Evolutionary conservation across 129 eudicot genomes (phyloP), one percentile per base, ranked within the genome.

Genomic region (Apium graveolens): DNA sequence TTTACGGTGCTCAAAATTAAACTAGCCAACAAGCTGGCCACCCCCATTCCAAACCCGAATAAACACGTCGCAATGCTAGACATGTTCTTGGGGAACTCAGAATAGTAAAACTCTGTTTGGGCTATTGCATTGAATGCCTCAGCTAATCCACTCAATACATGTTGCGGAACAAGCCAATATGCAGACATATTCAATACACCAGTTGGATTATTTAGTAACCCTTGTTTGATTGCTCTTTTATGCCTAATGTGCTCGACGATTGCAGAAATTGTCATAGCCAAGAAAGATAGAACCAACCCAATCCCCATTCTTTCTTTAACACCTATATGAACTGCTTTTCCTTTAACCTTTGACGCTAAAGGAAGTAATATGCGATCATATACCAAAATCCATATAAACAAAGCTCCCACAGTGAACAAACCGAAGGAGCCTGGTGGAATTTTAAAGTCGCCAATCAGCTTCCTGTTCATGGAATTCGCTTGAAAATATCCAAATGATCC

Each of bases 71-170:
- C 98, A 18, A 94, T 82, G 66, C 98, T 94, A 21, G 93, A 86
- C 98, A 94, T 94, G 81, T 91, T 91, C 81, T 84, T 89, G 0
- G 98, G 98, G 80, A 94, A 83, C 78, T 91, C 98, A 2, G 93
- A 74, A 81, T 89, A 94, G 73, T 84, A 94, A 72, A 91, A 94
- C 84, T 94, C 97, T 0, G 78, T 89, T 44, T 89, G 96, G 13
- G 86, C 97, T 6, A 94, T 85, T 39, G 89, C 90, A 34, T 89
- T 89, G 66, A 94, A 83, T 11, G 93, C 96, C 77, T 94, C 98
- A 1, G 96, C 91, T 5, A 94, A 41, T n/a, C 98, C 98, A 17
- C 11, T 39, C 3, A 91, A 5, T 31, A 78, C 74, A 76, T 88
- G 78, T 35, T 89, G 96, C 7, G 96, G 97, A 11, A 91, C 83